Conservation (phyloP, 2,329 filamentous ascomycete genomes). For the Botryotinia convoluta region DNA sequence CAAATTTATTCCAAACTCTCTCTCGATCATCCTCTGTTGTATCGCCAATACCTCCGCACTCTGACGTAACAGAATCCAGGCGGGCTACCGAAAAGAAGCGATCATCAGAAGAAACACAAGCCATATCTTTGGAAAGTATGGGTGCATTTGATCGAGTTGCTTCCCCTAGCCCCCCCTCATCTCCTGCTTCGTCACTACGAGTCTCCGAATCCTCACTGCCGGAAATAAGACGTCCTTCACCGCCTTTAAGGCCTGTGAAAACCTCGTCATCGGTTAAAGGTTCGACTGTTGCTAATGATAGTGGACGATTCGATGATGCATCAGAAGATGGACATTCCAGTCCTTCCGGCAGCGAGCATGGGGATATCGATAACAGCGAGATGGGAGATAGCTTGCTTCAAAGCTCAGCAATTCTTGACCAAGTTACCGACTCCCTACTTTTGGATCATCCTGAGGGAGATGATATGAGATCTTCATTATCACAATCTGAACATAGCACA, state of each 20-base stretch:
- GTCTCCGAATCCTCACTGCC: slow-evolving; percentile 26
- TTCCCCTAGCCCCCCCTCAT: slow-evolving; percentile 25
- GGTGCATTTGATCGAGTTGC: slow-evolving; percentile 24
- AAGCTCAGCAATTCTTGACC: slow-evolving; percentile 36
- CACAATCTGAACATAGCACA: neutral
- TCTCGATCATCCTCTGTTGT: slow-evolving; percentile 56
- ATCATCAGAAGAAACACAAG: slow-evolving; percentile 31
- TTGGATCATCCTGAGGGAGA: slow-evolving; percentile 34
- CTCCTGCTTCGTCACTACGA: slow-evolving; percentile 24
- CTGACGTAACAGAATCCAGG: slow-evolving; percentile 41
- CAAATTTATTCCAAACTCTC: slow-evolving; percentile 61
- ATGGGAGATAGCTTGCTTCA: slow-evolving; percentile 34
- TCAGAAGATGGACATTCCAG: slow-evolving; percentile 36
- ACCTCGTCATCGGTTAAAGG: slow-evolving; percentile 14
- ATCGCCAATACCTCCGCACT: slow-evolving; percentile 54
- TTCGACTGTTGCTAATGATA: slow-evolving; percentile 33
- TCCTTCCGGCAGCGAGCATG: slow-evolving; percentile 27
- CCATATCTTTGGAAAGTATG: slow-evolving; percentile 40
- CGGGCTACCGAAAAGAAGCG: slow-evolving; percentile 20
- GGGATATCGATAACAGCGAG: slow-evolving; percentile 25
- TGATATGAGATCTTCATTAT: slow-evolving; percentile 33
- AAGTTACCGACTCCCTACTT: slow-evolving; percentile 36
- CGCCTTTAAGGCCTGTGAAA: neutral
- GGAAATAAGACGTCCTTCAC: slow-evolving; percentile 8
- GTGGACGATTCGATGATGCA: slow-evolving; percentile 39